Evolutionary conservation across 352 stramenopile genomes (phyloP).

Genomic region (Peronospora belbahrii): DNA sequence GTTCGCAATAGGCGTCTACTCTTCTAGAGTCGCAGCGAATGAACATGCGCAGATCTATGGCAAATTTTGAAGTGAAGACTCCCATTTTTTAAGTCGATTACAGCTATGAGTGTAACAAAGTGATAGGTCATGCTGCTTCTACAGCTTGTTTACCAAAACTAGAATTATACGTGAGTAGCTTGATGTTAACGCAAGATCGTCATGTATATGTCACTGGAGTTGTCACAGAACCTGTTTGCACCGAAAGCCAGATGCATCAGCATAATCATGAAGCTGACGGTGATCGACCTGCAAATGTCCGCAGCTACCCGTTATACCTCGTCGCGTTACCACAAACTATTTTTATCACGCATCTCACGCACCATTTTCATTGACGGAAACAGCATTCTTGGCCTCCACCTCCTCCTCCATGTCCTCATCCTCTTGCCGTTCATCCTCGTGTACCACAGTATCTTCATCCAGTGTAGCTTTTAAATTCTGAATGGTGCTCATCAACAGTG

Average conservation of each 20-base stretch:
- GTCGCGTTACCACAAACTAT: background rate
- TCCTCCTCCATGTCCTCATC: constrained; percentile 75
- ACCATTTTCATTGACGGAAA: constrained; percentile 10
- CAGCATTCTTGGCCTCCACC: constrained; percentile 10
- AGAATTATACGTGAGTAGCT: no score
- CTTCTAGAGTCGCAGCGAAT: no score
- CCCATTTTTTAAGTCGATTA: no score
- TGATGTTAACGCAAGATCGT: no score
- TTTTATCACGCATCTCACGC: constrained; percentile 9
- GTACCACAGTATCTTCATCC: constrained; percentile 58
- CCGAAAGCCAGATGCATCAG: background rate
- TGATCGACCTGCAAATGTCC: constrained; percentile 7
- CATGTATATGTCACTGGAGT: no score
- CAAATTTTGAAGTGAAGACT: no score
- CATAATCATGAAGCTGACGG: constrained; percentile 16
- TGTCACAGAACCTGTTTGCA: background rate
- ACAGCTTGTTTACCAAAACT: no score
- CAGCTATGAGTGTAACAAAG: no score
- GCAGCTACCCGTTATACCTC: background rate
- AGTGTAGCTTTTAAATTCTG: constrained; percentile 77
- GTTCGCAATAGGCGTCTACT: no score
- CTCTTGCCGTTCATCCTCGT: constrained; percentile 55
- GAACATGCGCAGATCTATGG: no score
- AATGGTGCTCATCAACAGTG: constrained; percentile 75
- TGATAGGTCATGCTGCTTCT: no score